These are phyloP conservation scores for Pichia occidentalis DNA, from an alignment of 805 yeast species.

Conservation along the genomic window DNA sequence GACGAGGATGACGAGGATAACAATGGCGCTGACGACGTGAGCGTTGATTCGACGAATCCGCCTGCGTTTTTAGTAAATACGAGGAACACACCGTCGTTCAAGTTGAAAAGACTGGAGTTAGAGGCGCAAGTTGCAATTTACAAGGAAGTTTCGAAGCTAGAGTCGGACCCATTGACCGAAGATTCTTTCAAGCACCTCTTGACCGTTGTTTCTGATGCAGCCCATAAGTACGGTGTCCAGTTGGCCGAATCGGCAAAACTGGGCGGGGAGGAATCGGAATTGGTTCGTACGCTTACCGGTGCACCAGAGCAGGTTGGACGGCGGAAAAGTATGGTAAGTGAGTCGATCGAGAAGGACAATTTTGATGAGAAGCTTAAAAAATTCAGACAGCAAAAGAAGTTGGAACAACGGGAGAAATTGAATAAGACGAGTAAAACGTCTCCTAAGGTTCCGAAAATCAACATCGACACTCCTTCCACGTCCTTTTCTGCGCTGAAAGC, in stretches of 20 bases:
- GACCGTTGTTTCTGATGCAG: slow-evolving; percentile 27
- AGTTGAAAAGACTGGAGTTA: slow-evolving; percentile 21
- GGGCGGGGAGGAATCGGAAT: slow-evolving; percentile 34
- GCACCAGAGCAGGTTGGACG: slow-evolving; percentile 28
- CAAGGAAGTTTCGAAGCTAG: slow-evolving; percentile 20
- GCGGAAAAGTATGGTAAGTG: slow-evolving; percentile 28
- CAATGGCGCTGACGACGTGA: slow-evolving; percentile 15
- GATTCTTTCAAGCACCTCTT: slow-evolving; percentile 28
- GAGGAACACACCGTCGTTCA: slow-evolving; percentile 14
- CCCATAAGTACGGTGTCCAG: slow-evolving; percentile 28
- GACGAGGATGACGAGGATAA: slow-evolving; percentile 13
- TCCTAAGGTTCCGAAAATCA: slow-evolving; percentile 14
- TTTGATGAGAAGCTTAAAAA: slow-evolving; percentile 11
- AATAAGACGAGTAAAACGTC: not conserved
- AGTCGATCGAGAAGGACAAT: slow-evolving; percentile 8
- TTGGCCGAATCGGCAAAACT: slow-evolving; percentile 32
- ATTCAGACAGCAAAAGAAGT: slow-evolving; percentile 8
- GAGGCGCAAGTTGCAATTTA: slow-evolving; percentile 24
- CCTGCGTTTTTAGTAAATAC: slow-evolving; percentile 11
- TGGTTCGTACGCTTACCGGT: slow-evolving; percentile 38
- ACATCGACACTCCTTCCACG: slow-evolving; percentile 10
- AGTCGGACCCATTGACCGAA: slow-evolving; percentile 19
- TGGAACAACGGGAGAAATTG: slow-evolving; percentile 4
- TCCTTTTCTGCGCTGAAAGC: not conserved
- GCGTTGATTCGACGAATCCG: slow-evolving; percentile 18